Evolutionary conservation across 208 protist species (phyloP), one percentile per base, ranked within the genome.

Genomic region (Leishmania lainsoni): DNA sequence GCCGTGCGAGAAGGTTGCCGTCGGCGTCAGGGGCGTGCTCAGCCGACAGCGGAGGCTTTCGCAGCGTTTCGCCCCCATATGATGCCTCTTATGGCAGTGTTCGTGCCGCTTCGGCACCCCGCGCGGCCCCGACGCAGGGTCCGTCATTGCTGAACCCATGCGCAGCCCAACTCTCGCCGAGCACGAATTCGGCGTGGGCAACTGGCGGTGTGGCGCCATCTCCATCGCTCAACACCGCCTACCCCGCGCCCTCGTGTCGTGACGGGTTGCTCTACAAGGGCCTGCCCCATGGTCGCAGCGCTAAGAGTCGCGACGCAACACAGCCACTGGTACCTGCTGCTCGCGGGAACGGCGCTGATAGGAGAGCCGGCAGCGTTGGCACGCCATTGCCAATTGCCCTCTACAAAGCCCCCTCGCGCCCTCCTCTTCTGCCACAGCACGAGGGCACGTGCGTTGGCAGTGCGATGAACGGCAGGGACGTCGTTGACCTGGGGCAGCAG

Each of bases 231-330:
- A 5, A 26, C 14, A 32, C 3, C n/a, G 9, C n/a, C 29, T 29
- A 54, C 51, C 6, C 16, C 10, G 72, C 16, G 48, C 51, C 42
- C 39, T 35, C 29, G 51, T 35, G 16, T 17, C 29, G 17, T 5
- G 12, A 45, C 75, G 42, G 75, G 35, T 14, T 78, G 22, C 75
- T 69, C 59, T 68, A 78, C 45, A 35, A 78, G 58, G 59, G 75
- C 10, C 42, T 78, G 32, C 75, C 48, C 42, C 58, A 58, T 63
- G 59, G 45, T 17, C 5, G 22, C n/a, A 69, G 58, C 75, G 35
- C 52, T 12, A 51, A 48, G 16, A 39, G 58, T 17, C 52, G 5
- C 32, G 45, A 16, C 14, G 39, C 51, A 58, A 26, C 75, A 3
- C 59, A 58, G 59, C 22, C 39, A 32, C 29, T 56, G 26, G 26